These are phyloP conservation scores for Stevia rebaudiana DNA, from an alignment of 140 eudicot species.

Conservation along the genomic window DNA sequence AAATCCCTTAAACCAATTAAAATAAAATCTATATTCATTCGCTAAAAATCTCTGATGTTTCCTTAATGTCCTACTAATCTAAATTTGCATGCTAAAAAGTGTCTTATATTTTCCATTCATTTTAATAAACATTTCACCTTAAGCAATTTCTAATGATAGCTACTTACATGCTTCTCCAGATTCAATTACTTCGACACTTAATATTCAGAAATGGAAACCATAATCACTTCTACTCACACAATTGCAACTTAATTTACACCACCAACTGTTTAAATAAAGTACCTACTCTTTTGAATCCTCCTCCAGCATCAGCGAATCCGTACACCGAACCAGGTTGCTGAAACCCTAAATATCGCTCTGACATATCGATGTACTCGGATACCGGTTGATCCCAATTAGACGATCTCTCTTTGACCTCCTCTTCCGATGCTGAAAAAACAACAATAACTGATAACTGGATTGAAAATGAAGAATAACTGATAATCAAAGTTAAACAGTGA, in stretches of 20 bases:
- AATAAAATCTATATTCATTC: not conserved
- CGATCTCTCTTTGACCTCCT: constrained; percentile 74
- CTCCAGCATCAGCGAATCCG: constrained; percentile 65
- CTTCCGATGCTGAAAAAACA: constrained; percentile 60
- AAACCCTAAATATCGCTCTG: constrained; percentile 77
- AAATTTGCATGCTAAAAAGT: not conserved
- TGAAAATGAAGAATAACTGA: not conserved
- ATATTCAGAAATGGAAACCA: not conserved
- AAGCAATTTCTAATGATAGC: not conserved
- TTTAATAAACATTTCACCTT: too few relatives aligned
- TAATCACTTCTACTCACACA: not conserved
- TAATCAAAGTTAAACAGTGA: not conserved
- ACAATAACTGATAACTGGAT: not conserved
- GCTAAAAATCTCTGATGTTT: not conserved
- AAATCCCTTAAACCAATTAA: not conserved
- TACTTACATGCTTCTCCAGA: not conserved
- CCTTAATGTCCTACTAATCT: not conserved
- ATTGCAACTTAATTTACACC: not conserved
- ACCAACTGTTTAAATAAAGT: not conserved
- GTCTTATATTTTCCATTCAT: too few relatives aligned
- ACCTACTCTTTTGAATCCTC: constrained; percentile 57
- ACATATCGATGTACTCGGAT: constrained; percentile 59
- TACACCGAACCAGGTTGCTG: constrained; percentile 85
- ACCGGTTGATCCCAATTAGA: constrained; percentile 80
- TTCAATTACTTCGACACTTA: not conserved